Conservation (phyloP, 78 protist genomes). For the slime mould (Dictyostelium discoideum) region DNA sequence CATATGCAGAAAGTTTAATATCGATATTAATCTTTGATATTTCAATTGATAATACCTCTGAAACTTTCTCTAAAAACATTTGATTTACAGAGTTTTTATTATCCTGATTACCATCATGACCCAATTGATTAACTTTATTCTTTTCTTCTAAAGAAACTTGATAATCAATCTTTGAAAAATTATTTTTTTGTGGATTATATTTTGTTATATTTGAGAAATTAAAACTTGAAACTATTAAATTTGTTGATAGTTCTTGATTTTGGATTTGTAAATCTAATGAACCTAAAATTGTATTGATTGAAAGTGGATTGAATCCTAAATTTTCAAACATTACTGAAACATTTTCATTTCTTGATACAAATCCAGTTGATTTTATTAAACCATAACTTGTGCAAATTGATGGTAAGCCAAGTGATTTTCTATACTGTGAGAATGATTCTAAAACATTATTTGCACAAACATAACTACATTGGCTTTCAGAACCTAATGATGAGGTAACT, state of each 20-base stretch:
- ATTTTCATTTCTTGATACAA: slow-evolving; percentile 28
- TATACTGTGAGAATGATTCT: slow-evolving; percentile 58
- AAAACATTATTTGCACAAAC: slow-evolving; percentile 82
- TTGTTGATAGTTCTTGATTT: neutral
- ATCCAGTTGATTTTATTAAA: slow-evolving; percentile 33
- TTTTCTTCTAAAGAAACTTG: neutral
- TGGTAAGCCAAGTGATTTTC: slow-evolving; percentile 39
- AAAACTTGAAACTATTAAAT: neutral
- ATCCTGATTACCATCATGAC: neutral
- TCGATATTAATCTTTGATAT: neutral
- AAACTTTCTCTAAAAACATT: neutral
- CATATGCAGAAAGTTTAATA: neutral
- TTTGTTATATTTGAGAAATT: neutral
- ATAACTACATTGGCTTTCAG: slow-evolving; percentile 68
- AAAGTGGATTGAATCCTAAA: neutral
- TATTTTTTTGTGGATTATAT: neutral
- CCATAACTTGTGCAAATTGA: slow-evolving; percentile 65
- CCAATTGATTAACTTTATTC: neutral
- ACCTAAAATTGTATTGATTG: neutral
- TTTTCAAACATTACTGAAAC: neutral
- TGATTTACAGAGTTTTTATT: neutral
- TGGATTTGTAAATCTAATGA: neutral
- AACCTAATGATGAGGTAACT: slow-evolving; percentile 37
- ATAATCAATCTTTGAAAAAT: neutral
- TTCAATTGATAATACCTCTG: neutral